Evolutionary conservation across 805 yeast genomes (phyloP), one percentile per base, ranked within the genome.

Genomic region (Schwanniomyces sp.): DNA sequence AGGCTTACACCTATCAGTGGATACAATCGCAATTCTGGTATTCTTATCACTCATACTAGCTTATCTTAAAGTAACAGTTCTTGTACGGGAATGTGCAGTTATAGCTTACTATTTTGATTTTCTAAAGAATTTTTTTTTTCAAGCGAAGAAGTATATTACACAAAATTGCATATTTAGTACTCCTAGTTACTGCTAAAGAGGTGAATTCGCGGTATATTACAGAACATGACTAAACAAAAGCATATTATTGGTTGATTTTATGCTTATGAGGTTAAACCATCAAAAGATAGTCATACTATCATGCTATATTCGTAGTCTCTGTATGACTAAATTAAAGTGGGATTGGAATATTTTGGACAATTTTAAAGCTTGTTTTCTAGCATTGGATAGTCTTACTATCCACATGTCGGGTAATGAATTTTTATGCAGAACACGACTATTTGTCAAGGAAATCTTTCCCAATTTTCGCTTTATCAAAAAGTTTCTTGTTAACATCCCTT

Each of bases 21-120:
- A 84, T 70, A 94, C 96, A 72, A 94, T 91, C 56, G 99, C 99
- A 68, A 94, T 91, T 88, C 99, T 91, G 21, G 87, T 75, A 62
- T 78, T 77, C 60, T 69, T 70, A 43, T 64, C 64, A 52, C 66
- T 59, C 63, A 64, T 66, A 14, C 40, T 43, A 17, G 36, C 27
- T 30, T 32, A 30, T 32, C 14, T 32, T 32, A 32, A 17, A 32
- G 17, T 16, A 7, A 14, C 21, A 32, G 36, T 32, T 32, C 21
- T 32, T 32, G 21, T 32, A 32, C 21, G 36, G 40, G 46, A 24
- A 40, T 34, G 30, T 45, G 43, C 41, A 32, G 36, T 32, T 32
- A 14, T 14, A 14, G 36, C 7, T 27, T 21, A 18, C 14, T 17
- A n/a, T 7, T 36, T 26, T 11, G 26, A 36, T 17, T 36, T 37